These are phyloP conservation scores for Tricladium varicosporioides DNA, from an alignment of 2,329 filamentous ascomycete species.

Conservation along the genomic window DNA sequence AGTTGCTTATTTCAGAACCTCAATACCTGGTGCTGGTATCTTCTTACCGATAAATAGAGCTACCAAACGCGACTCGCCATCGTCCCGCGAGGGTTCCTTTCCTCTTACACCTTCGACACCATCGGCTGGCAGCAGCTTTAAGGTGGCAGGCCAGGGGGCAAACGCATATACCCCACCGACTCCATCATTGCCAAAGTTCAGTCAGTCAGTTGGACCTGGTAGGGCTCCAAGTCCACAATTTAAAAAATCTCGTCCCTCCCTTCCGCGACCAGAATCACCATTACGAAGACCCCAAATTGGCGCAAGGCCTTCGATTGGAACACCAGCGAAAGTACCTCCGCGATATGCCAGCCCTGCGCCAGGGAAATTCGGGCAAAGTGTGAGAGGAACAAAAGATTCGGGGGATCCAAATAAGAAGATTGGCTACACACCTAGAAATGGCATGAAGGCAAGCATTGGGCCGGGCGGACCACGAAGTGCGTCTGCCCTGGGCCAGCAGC, in stretches of 20 bases:
- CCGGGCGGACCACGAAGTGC: constrained; percentile 57
- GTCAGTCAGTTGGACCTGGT: constrained; percentile 79
- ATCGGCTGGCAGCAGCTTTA: constrained; percentile 49
- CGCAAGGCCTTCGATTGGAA: constrained; percentile 54
- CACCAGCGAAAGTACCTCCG: constrained; percentile 52
- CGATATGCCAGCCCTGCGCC: constrained; percentile 63
- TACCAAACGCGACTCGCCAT: constrained; percentile 60
- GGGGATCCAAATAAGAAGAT: constrained; percentile 60
- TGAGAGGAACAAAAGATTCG: constrained; percentile 50
- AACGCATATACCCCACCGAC: constrained; percentile 63
- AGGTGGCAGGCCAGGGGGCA: constrained; percentile 41
- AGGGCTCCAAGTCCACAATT: constrained; percentile 66
- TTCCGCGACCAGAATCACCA: constrained; percentile 88
- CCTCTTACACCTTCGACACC: constrained; percentile 70
- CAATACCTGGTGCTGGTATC: constrained; percentile 78
- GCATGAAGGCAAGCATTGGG: constrained; percentile 47
- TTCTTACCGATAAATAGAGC: constrained; percentile 88
- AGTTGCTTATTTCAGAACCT: constrained; percentile 78
- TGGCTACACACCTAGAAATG: constrained; percentile 43
- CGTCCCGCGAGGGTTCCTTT: constrained; percentile 50
- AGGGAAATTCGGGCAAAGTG: constrained; percentile 61
- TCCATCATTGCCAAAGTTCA: constrained; percentile 73
- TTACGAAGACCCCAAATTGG: constrained; percentile 63
- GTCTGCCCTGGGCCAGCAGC: constrained; percentile 53
- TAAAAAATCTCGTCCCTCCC: constrained; percentile 70